phyloP scores from a whole-genome alignment of 139 green algal genomes.

The Microglena sp. region DNA sequence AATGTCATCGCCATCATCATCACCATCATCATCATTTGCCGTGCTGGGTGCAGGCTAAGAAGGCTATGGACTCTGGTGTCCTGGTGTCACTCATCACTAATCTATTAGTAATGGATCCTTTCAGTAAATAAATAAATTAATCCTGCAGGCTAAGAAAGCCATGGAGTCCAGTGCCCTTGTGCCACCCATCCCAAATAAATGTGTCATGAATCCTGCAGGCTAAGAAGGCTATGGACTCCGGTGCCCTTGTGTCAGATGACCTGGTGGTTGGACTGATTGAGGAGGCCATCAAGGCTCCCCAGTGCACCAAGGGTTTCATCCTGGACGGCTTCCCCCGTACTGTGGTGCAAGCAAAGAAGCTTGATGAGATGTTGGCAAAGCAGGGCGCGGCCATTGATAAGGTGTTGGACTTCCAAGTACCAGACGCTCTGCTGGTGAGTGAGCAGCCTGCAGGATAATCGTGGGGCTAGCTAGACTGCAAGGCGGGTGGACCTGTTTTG shows the following conservation, averaged over 20 bases:
- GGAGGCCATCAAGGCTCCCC: constrained; percentile 75
- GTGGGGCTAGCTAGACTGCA: no score
- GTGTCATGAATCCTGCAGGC: no score
- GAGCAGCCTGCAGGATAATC: no score
- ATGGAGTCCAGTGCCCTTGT: no score
- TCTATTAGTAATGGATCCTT: no score
- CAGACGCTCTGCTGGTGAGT: constrained; percentile 70
- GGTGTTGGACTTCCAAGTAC: constrained; percentile 88
- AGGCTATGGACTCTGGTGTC: constrained; percentile 88
- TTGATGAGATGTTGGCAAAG: constrained; percentile 87
- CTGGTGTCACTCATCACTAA: no score
- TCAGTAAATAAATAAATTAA: no score
- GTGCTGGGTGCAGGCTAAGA: constrained; percentile 88
- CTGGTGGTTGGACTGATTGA: constrained; percentile 95
- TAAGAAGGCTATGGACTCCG: constrained; percentile 94
- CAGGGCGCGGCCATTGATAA: constrained; percentile 72
- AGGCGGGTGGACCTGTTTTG: no score
- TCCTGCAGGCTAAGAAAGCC: no score
- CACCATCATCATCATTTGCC: no score
- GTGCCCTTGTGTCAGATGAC: constrained; percentile 88
- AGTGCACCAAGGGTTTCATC: constrained; percentile 93
- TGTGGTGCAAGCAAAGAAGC: constrained; percentile 70
- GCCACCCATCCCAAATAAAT: no score
- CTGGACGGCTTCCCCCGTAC: constrained; percentile 90
- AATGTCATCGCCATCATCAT: no score